Evolutionary conservation across 345 rosid species (phyloP), one percentile per base, ranked within the genome.

Genomic region (Brassica nigra): DNA sequence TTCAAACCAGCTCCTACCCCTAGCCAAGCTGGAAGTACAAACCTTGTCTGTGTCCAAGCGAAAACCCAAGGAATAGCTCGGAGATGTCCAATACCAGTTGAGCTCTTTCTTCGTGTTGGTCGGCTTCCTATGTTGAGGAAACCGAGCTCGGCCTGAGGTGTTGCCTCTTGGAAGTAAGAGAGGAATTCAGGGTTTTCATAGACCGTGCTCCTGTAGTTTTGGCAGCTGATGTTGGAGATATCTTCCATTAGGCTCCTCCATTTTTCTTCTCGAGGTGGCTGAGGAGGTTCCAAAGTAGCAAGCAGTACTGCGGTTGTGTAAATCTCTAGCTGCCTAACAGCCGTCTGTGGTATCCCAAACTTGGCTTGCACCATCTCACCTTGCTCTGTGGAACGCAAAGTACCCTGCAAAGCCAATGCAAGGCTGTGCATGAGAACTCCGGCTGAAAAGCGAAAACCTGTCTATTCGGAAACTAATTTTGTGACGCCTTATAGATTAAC

Each of bases 291-390:
- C 78, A 95, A 82, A 31, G 99, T 92, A 71, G 99, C 89, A 9
- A 95, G 97, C 16, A 95, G 88, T 75, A 95, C 99, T 3, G 99
- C 97, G 12, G 97, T 95, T 71, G 99, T 95, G 88, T 89, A 95
- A 76, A 95, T 87, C 88, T 95, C 99, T 47, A 95, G 86, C 78
- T 95, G 99, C 67, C 99, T 90, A 42, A 92, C 92, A 4, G 99
- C 97, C 0, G 95, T 92, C 71, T 86, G 92, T 36, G 99, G 93
- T 81, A 95, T 83, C 67, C 99, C 99, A 81, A 95, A 95, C 84
- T 95, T 95, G 30, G 99, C 99, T 76, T 95, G 97, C 77, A 95
- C 97, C 99, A 95, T 95, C 87, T 95, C 99, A 74, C 97, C 99
- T 89, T 95, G 99, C 85, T 95, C 99, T 14, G 99, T 95, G 14